Evolutionary conservation across 192 early-diverging fungal species (phyloP).

Genomic region (Rhizophagus sp.): DNA sequence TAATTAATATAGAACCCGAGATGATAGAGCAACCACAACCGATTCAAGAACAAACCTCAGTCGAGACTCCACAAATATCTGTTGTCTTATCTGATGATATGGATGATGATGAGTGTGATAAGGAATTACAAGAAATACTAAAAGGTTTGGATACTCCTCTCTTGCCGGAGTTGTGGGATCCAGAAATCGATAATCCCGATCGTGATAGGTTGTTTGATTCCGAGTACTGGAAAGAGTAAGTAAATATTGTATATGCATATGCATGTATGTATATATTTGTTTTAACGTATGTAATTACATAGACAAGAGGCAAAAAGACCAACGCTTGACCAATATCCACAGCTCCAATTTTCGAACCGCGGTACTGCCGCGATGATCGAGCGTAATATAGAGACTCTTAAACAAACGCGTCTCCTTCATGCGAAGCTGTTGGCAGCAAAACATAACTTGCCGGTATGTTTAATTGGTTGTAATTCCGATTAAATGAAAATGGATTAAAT

Average conservation of each 20-base stretch:
- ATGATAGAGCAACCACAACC: neutral
- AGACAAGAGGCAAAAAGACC: constrained; percentile 34
- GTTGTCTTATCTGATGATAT: constrained; percentile 53
- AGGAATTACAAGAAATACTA: constrained; percentile 39
- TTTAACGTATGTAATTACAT: neutral
- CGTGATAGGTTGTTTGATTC: constrained; percentile 17
- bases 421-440: constrained; percentile 37
- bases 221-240: neutral
- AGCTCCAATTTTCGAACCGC: constrained; percentile 36
- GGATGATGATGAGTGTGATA: constrained; percentile 40
- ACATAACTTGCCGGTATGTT: constrained; percentile 13
- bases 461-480: neutral
- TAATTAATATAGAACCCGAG: neutral
- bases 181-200: constrained; percentile 17
- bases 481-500: neutral
- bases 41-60: constrained; percentile 41
- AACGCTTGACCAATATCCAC: constrained; percentile 47
- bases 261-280: neutral
- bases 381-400: constrained; percentile 43
- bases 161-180: constrained; percentile 32
- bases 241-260: constrained; percentile 10
- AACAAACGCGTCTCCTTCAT: constrained; percentile 47
- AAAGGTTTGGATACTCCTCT: constrained; percentile 42
- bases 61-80: constrained; percentile 44
- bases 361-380: constrained; percentile 44